Base-by-base conservation (phyloP, 2,329 filamentous ascomycete genomes). In the Aspergillus aculeatus region DNA sequence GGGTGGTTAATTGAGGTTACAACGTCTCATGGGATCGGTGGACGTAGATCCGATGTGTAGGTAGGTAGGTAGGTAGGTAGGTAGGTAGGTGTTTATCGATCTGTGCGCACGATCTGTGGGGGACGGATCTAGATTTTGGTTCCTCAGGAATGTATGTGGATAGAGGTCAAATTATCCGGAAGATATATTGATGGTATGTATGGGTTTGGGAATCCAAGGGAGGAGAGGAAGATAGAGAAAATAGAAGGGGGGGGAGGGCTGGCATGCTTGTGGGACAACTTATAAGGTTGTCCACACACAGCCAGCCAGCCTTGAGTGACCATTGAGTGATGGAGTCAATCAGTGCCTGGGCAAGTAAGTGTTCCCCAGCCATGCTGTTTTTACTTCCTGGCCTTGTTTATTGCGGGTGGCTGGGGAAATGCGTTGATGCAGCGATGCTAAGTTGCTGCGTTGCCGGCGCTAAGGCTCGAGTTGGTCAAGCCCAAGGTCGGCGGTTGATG, bases 351-450 rank as follows among this genome's bases (percentile, higher is more conserved):
- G 2, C 32, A 12, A 35, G 11, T 35, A 16, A 47, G 56, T 47
- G 61, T 54, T 51, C 47, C 62, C 63, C 63, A 65, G 63, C 63
- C 63, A 65, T 65, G 63, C 60, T 57, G 59, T 62, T 64, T 65
- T 62, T 48, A 26, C 21, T 32, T 24, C 10, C 41, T 47, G 53
- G 14, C 38, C 16, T 44, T 16, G 38, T 44, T 44, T 44, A 44
- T 55, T 59, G 56, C 31, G 19, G 62, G 62, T 64, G 62, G 62
- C 62, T 64, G 61, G 61, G 53, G 41, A 47, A n/a, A 35, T 35
- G 32, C 32, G 32, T 12, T 35, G 32, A 35, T 35, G 32, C 35
- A 3, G 5, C 9, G 38, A 41, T 44, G 6, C 26, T 16, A 19
- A 7, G 14, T 7, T 3, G 14, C 12, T 19, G 38, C 6, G 4